Conservation (phyloP, 495 filamentous ascomycete genomes). For the Penicillium parvum region DNA sequence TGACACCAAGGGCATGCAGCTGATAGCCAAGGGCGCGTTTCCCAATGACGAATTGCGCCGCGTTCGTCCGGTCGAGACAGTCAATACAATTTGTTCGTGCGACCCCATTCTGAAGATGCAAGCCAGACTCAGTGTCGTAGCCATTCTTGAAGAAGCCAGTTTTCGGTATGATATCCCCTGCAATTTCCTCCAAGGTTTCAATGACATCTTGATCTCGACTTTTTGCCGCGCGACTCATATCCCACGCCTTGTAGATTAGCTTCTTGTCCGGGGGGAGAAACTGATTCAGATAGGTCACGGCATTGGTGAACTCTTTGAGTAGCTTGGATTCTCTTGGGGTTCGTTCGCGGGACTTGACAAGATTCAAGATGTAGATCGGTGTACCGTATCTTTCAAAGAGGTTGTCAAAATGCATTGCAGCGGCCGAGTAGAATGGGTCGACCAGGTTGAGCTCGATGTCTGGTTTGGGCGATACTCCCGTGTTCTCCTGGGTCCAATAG, state of each 20-base stretch:
- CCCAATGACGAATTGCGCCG: conserved; percentile 96
- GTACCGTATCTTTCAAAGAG: conserved; percentile 91
- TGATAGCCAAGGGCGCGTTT: conserved; percentile 91
- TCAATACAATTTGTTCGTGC: conserved; percentile 97
- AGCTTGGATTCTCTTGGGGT: conserved; percentile 92
- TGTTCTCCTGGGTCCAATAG: conserved; percentile 96
- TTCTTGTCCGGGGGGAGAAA: conserved; percentile 80
- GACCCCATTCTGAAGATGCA: conserved; percentile 84
- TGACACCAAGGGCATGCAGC: conserved; percentile 86
- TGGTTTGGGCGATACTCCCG: conserved; percentile 91
- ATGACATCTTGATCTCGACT: conserved; percentile 96
- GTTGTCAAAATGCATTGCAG: conserved; percentile 94
- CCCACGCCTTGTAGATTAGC: conserved; percentile 91
- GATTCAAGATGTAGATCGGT: conserved; percentile 86
- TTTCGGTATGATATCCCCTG: conserved; percentile 73
- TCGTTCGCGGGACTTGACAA: conserved; percentile 86
- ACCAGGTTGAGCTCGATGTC: conserved; percentile 90
- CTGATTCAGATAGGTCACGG: conserved; percentile 90
- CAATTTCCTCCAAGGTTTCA: conserved; percentile 80
- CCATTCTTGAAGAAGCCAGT: conserved; percentile 97
- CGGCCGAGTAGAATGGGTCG: conserved; percentile 95
- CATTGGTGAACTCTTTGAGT: conserved; percentile 79
- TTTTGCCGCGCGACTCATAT: conserved; percentile 96
- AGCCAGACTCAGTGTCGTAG: conserved; percentile 53
- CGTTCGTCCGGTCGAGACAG: conserved; percentile 93